phyloP scores from a whole-genome alignment of 257 asterid species.

The Lycium ferocissimum region DNA sequence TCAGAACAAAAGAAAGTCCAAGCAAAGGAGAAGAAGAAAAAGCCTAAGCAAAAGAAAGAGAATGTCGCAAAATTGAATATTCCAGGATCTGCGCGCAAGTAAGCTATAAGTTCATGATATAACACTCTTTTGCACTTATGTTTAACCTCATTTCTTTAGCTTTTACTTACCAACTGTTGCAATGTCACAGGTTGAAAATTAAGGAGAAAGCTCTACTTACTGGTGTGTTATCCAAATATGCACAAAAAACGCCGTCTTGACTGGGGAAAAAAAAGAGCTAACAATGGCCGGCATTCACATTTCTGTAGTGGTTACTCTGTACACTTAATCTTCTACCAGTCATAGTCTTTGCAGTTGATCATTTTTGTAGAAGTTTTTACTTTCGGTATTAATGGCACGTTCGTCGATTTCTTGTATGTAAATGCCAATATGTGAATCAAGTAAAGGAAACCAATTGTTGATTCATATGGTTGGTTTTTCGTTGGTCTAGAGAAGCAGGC shows the following conservation, averaged over 20 bases:
- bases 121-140: not conserved
- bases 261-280: slow-evolving; percentile 50
- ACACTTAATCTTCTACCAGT: not conserved
- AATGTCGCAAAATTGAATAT: slow-evolving; percentile 49
- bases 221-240: slow-evolving; percentile 78
- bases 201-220: slow-evolving; percentile 72
- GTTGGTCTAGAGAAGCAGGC: not conserved
- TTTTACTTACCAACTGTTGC: slow-evolving; percentile 11
- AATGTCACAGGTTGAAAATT: slow-evolving; percentile 64
- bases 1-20: slow-evolving; percentile 42
- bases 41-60: slow-evolving; percentile 55
- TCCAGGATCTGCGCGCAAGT: slow-evolving; percentile 91
- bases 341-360: not conserved
- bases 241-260: slow-evolving; percentile 42
- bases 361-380: slow-evolving; percentile 18
- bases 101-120: slow-evolving; percentile 17
- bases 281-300: slow-evolving; percentile 20
- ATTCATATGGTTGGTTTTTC: not conserved
- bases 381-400: too few relatives aligned
- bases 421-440: not conserved
- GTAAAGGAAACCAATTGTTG: not conserved
- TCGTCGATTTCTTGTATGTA: not conserved
- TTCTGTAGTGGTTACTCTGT: too few relatives aligned
- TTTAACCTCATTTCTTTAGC: not conserved
- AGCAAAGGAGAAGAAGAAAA: slow-evolving; percentile 50